Base-by-base conservation (phyloP, 441 rosid species). In the Populus hybrid region DNA sequence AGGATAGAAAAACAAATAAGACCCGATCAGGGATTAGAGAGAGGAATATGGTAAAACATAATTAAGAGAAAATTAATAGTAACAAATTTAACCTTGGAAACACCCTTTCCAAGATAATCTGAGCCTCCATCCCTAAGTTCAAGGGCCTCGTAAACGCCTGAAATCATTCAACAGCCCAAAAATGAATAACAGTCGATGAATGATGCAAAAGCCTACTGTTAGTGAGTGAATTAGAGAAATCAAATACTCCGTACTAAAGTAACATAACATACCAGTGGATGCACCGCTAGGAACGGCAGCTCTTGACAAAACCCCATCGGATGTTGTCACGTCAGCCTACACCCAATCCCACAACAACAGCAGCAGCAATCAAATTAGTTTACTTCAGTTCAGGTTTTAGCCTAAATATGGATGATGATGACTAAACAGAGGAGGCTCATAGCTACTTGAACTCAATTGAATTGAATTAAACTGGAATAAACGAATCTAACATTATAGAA, bases 251-350 rank as follows among this genome's bases (percentile, higher is more conserved):
- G 18, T 46, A 4, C 20, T 46, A 14, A 12, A 46, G 5, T 14
- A 46, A 4, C 57, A 14, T 26, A 69, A 42, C 90, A 57, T 86
- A 95, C 99, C 99, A 38, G 98, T 95, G 77, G 98, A 95, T 74
- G 96, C 99, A 77, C 97, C 99, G 74, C 94, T 90, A 1, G 98
- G 99, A 80, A 95, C 97, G 8, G 98, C 92, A 14, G 99, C 96
- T 81, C 91, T 86, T 6, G 83, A 87, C 69, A 88, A 35, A 63
- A 77, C 65, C 1, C 91, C 90, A 50, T 88, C 88, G 6, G 94
- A 88, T 38, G 87, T 77, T 67, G 24, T 75, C 50, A 90, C 85
- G 76, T 95, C 99, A 63, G 85, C 96, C 97, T 95, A 75, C 26
- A 61, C 1, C 3, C 34, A 78, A 78, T 61, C 46, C 10, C 42